These are phyloP conservation scores for Voacanga thouarsii DNA, from an alignment of 257 asterid species.

Conservation along the genomic window DNA sequence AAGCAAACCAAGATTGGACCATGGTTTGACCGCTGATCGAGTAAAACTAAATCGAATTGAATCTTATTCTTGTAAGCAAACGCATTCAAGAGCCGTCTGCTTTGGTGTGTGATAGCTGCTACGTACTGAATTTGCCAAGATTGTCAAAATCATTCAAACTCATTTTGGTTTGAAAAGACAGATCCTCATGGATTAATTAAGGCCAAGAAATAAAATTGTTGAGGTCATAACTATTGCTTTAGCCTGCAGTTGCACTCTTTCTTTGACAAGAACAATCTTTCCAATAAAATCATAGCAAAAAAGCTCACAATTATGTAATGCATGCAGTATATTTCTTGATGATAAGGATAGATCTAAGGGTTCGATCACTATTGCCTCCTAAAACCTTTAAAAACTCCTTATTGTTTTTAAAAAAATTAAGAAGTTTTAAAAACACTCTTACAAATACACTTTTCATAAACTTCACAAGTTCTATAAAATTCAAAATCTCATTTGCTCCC, in stretches of 20 bases:
- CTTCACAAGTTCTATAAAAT: too few relatives aligned
- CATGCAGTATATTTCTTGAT: too few relatives aligned
- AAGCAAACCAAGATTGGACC: neutral
- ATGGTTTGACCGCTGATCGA: neutral
- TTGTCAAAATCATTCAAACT: neutral
- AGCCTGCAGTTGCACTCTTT: neutral
- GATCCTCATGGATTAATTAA: neutral
- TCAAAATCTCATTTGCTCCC: too few relatives aligned
- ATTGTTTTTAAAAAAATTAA: too few relatives aligned
- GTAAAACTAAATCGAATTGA: neutral
- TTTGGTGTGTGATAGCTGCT: neutral
- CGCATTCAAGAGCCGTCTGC: neutral
- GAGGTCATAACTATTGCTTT: neutral
- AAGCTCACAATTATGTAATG: neutral
- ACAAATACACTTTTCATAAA: too few relatives aligned
- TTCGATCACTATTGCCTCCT: too few relatives aligned
- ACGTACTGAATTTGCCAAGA: too few relatives aligned
- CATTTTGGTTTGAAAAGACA: neutral
- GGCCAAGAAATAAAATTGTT: neutral
- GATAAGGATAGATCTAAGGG: too few relatives aligned
- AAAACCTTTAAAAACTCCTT: too few relatives aligned
- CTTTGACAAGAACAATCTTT: neutral
- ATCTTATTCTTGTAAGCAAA: neutral
- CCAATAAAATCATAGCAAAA: neutral
- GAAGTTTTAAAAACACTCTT: too few relatives aligned